Conservation (phyloP, 441 rosid species). For the Viola pubescens region DNA sequence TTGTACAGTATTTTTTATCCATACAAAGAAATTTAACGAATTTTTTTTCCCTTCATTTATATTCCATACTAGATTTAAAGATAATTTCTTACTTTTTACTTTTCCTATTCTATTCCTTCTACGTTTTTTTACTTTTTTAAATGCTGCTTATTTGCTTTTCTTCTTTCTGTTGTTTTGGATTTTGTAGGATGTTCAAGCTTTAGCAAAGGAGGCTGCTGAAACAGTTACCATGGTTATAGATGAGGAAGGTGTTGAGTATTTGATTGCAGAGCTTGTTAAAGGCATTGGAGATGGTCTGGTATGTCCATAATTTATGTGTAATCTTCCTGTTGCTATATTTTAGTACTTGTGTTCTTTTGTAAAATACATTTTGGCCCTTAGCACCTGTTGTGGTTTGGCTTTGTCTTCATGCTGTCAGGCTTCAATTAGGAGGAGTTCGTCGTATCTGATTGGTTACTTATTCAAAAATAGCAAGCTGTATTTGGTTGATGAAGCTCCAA, state of each 20-base stretch:
- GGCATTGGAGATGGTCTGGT: slow-evolving; percentile 83
- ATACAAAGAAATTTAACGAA: not conserved
- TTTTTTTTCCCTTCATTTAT: not conserved
- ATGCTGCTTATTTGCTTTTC: not conserved
- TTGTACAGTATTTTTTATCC: not conserved
- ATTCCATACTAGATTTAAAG: not conserved
- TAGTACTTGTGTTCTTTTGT: no score
- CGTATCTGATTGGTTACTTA: slow-evolving; percentile 88
- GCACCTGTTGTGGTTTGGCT: no score
- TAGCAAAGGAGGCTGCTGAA: slow-evolving; percentile 94
- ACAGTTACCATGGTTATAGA: slow-evolving; percentile 84
- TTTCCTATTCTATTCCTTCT: no score
- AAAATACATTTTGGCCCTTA: no score
- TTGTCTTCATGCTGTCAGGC: slow-evolving; percentile 46
- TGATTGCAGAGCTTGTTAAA: slow-evolving; percentile 84
- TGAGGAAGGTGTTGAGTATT: slow-evolving; percentile 84
- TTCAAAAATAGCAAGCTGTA: slow-evolving; percentile 89
- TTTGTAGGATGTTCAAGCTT: slow-evolving; percentile 69
- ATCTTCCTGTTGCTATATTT: no score
- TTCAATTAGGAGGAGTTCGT: slow-evolving; percentile 78
- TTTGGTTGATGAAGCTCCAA: slow-evolving; percentile 96
- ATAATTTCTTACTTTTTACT: no score
- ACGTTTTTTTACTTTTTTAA: not conserved
- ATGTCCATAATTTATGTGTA: slow-evolving; percentile 8
- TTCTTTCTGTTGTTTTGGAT: slow-evolving; percentile 11